These are phyloP conservation scores for Centella asiatica DNA, from an alignment of 129 eudicot species.

Conservation along the genomic window DNA sequence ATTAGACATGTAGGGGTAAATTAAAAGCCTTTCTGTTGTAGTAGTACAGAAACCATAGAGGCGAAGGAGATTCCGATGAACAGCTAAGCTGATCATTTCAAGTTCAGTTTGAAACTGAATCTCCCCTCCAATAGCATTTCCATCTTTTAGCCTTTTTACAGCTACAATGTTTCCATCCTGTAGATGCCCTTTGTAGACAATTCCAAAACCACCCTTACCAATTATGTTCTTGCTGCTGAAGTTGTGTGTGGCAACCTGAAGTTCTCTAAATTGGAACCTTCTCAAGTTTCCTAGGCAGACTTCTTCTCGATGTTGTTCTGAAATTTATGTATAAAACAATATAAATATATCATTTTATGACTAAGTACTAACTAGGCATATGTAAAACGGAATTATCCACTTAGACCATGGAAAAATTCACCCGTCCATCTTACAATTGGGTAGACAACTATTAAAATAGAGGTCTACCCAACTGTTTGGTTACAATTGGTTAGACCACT, in stretches of 20 bases:
- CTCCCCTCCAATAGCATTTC: slow-evolving; percentile 70
- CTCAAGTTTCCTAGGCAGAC: slow-evolving; percentile 77
- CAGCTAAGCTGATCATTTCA: slow-evolving; percentile 94
- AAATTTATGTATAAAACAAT: slow-evolving; percentile 8
- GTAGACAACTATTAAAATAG: too few relatives aligned
- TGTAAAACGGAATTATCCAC: too few relatives aligned
- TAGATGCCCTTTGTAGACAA: slow-evolving; percentile 83
- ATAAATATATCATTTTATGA: background rate
- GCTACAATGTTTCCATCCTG: slow-evolving; percentile 83
- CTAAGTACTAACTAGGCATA: too few relatives aligned
- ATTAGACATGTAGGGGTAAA: slow-evolving; percentile 91
- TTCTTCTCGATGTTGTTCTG: slow-evolving; percentile 80
- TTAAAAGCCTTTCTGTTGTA: slow-evolving; percentile 60
- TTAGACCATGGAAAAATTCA: too few relatives aligned
- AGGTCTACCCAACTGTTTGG: too few relatives aligned
- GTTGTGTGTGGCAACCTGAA: slow-evolving; percentile 74
- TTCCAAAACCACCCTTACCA: slow-evolving; percentile 92
- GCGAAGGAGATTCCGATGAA: slow-evolving; percentile 79
- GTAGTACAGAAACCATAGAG: slow-evolving; percentile 84
- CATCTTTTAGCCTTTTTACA: slow-evolving; percentile 81
- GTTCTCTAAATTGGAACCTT: slow-evolving; percentile 73
- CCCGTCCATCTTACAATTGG: too few relatives aligned
- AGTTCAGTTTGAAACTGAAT: slow-evolving; percentile 93
- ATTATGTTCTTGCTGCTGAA: slow-evolving; percentile 79
- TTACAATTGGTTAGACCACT: too few relatives aligned